Conservation (phyloP, 2,329 filamentous ascomycete species). For the Penicillium sp. region DNA sequence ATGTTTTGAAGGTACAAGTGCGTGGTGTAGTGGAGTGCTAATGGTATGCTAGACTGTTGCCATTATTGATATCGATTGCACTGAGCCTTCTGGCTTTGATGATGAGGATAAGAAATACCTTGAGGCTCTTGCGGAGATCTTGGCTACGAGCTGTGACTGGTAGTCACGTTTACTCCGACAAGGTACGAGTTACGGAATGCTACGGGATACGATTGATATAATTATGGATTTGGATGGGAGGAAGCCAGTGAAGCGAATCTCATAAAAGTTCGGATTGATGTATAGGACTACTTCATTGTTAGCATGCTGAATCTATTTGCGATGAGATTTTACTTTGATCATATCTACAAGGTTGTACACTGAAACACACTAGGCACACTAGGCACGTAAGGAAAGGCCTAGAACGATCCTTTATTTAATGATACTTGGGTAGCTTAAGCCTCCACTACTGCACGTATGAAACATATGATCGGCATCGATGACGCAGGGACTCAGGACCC, state of each 20-base stretch:
- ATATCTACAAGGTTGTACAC: neutral
- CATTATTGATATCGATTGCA: slow-evolving; percentile 52
- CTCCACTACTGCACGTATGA: neutral
- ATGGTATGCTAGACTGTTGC: slow-evolving; percentile 44
- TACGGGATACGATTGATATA: slow-evolving; percentile 12
- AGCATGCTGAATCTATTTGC: neutral
- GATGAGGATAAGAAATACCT: slow-evolving; percentile 46
- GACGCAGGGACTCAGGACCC: neutral
- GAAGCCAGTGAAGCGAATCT: neutral
- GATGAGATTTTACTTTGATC: neutral
- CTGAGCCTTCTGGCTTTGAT: slow-evolving; percentile 45
- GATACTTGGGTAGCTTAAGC: neutral
- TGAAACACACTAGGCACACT: neutral
- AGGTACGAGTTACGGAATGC: neutral
- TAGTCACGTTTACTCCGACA: slow-evolving; percentile 8
- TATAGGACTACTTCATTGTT: neutral
- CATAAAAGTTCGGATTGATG: neutral
- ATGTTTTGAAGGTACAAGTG: neutral
- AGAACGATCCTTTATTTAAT: neutral
- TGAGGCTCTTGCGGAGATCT: slow-evolving; percentile 42
- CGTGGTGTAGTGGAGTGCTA: neutral
- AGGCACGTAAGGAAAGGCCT: neutral
- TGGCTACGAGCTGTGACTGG: slow-evolving; percentile 47
- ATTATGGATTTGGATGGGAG: neutral
- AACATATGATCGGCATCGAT: neutral